Evolutionary conservation across 495 filamentous ascomycete species (phyloP).

Genomic region (Zalerion maritima): DNA sequence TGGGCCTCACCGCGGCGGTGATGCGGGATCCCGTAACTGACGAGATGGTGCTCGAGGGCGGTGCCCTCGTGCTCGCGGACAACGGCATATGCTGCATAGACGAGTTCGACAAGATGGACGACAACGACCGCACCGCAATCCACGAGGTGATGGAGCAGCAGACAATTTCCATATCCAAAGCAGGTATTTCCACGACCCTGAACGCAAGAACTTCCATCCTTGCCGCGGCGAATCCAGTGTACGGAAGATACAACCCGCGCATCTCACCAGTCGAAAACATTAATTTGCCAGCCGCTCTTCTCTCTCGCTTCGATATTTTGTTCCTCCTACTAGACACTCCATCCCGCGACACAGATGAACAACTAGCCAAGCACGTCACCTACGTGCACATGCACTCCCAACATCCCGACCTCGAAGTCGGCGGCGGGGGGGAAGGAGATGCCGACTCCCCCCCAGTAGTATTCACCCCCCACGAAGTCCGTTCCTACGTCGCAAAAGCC

Average conservation of each 20-base stretch:
- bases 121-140: slow-evolving; percentile 87
- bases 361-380: slow-evolving; percentile 89
- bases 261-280: slow-evolving; percentile 97
- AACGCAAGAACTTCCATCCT: slow-evolving; percentile 95
- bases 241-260: slow-evolving; percentile 94
- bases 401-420: slow-evolving; percentile 63
- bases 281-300: slow-evolving; percentile 86
- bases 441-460: slow-evolving; percentile 32
- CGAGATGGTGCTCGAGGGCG: slow-evolving; percentile 96
- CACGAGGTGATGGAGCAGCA: slow-evolving; percentile 99
- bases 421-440: slow-evolving; percentile 19
- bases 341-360: slow-evolving; percentile 71
- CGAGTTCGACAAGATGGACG: slow-evolving; percentile 99
- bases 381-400: slow-evolving; percentile 95
- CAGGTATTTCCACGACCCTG: slow-evolving; percentile 87
- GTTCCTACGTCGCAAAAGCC: slow-evolving; percentile 88
- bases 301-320: slow-evolving; percentile 93
- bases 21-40: slow-evolving; percentile 98
- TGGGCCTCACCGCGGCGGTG: slow-evolving; percentile 92
- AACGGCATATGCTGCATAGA: slow-evolving; percentile 99
- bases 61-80: slow-evolving; percentile 87
- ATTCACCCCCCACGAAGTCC: slow-evolving; percentile 81
- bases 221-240: slow-evolving; percentile 94
- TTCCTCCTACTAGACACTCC: slow-evolving; percentile 95
- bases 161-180: slow-evolving; percentile 97